Evolutionary conservation across 2,329 filamentous ascomycete species (phyloP).

Genomic region (Penicillium palitans): DNA sequence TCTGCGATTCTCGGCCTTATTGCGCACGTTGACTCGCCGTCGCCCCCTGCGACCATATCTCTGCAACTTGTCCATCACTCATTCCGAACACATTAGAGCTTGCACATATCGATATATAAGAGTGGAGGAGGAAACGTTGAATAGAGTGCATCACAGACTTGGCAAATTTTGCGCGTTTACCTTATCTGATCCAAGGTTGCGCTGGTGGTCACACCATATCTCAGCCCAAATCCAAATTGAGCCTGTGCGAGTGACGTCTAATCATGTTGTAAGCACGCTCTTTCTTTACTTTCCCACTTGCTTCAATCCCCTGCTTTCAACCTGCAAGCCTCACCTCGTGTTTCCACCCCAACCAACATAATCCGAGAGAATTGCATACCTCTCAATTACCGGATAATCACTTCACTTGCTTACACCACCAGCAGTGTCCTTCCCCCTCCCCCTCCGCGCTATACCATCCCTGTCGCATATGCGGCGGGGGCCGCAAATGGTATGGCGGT

Average conservation of each 20-base stretch:
- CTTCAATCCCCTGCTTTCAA: background rate
- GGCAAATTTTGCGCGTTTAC: background rate
- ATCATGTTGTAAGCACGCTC: slow-evolving; percentile 29
- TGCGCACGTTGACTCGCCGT: background rate
- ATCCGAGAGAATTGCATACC: background rate
- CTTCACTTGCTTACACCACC: slow-evolving; percentile 17
- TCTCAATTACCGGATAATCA: background rate
- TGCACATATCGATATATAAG: slow-evolving; percentile 3
- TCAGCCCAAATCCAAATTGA: slow-evolving; percentile 13
- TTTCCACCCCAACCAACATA: background rate
- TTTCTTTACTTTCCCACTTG: slow-evolving; percentile 1
- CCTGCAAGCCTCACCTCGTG: background rate
- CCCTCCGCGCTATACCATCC: slow-evolving; percentile 77
- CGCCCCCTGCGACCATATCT: background rate
- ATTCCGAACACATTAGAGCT: background rate
- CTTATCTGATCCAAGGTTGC: slow-evolving; percentile 4
- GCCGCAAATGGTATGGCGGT: slow-evolving; percentile 66
- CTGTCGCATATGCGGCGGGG: slow-evolving; percentile 70
- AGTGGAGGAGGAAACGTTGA: background rate
- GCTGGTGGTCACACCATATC: slow-evolving; percentile 14
- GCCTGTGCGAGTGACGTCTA: slow-evolving; percentile 10
- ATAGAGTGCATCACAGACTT: background rate
- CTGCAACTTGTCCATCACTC: background rate
- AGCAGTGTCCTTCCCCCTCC: slow-evolving; percentile 79
- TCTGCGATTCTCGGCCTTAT: background rate